Evolutionary conservation across 2,329 filamentous ascomycete genomes (phyloP), one percentile per base, ranked within the genome.

Genomic region (Aspergillus carbonarius): DNA sequence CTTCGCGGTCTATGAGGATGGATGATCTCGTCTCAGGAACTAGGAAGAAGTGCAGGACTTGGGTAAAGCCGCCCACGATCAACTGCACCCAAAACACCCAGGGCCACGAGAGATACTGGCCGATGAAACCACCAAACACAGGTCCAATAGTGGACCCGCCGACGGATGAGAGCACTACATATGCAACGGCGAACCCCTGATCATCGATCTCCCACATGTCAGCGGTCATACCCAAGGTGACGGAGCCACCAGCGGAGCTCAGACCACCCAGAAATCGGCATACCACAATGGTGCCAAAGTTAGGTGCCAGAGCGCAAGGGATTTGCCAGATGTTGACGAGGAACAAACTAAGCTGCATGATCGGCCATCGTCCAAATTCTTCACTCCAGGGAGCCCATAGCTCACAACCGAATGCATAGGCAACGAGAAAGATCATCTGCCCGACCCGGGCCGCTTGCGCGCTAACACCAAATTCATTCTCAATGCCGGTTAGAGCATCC

Each of bases 351-450:
- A 83, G 76, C 79, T 93, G 91, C 23, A 93, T 81, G 57, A 95
- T 83, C 2, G 88, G 88, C 79, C 87, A 89, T 51, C 91, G 85
- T 23, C 91, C 91, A 51, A 93, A 80, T 69, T 95, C 91, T 72
- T 96, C 91, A 48, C 86, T 90, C 89, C 91, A 95, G 0, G 91
- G 91, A 0, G 91, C 91, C 91, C 91, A 95, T 0, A 93, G 82
- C 74, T 95, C 91, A 72, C 91, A 95, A 32, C 91, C 91, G 70
- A 95, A 93, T 35, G 90, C 91, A 72, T 96, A 95, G 2, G 87
- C 74, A 50, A 95, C 82, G 37, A 96, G 77, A 76, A 93, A 95
- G 62, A 92, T 85, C 77, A 90, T 88, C 60, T 90, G 89, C 70
- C 91, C 91, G 56, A 85, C 83, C 56, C 90, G 85, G 4, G 88